Evolutionary conservation across 257 asterid genomes (phyloP).

Genomic region (Euphrasia confusa): DNA sequence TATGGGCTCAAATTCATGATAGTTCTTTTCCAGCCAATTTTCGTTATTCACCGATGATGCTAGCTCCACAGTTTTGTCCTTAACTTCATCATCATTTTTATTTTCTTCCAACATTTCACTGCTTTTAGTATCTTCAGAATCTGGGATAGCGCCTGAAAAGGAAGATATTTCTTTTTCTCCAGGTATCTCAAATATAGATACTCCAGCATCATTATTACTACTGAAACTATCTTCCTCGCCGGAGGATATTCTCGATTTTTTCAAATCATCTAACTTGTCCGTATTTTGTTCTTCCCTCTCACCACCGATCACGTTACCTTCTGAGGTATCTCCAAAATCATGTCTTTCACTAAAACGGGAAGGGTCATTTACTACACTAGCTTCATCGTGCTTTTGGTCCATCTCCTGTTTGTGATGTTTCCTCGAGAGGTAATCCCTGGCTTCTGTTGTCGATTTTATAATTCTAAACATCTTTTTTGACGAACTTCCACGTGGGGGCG

Average conservation of each 20-base stretch:
- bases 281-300: conserved; percentile 29
- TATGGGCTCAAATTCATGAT: conserved; percentile 76
- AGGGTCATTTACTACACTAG: conserved; percentile 23
- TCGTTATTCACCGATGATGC: conserved; percentile 35
- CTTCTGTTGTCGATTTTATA: conserved; percentile 77
- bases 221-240: conserved; percentile 28
- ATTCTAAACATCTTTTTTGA: conserved; percentile 41
- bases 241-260: conserved; percentile 27
- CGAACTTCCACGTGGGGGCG: conserved; percentile 25
- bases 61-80: conserved; percentile 29
- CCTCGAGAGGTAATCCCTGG: conserved; percentile 67
- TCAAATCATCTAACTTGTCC: conserved; percentile 22
- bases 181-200: conserved; percentile 20
- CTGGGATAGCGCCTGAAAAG: conserved; percentile 19
- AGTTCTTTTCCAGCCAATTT: conserved; percentile 81
- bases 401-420: conserved; percentile 35
- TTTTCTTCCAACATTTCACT: conserved; percentile 22
- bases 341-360: conserved; percentile 21
- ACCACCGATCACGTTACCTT: conserved; percentile 22
- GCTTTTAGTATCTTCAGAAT: conserved; percentile 30
- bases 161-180: conserved; percentile 23
- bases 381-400: conserved; percentile 30
- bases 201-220: conserved; percentile 21
- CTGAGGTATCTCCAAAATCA: conserved; percentile 21
- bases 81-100: conserved; percentile 27